Base-by-base conservation (phyloP, 1,284 basidiomycete genomes). In the Calocybe gambosa region DNA sequence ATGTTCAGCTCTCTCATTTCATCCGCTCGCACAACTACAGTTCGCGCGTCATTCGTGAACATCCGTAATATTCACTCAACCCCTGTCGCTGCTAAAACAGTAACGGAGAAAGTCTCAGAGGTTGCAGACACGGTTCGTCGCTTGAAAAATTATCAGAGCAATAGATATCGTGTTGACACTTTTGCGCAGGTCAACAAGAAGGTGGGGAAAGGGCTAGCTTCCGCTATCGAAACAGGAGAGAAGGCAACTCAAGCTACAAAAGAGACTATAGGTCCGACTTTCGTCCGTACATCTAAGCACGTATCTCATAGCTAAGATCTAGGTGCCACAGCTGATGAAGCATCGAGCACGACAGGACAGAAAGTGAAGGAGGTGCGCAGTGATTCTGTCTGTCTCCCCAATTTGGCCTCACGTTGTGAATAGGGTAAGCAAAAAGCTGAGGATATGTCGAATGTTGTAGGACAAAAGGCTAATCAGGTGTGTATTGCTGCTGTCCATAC, bases 151-250 rank as follows among this genome's bases (percentile, higher is more conserved):
- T 31, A 13, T n/a, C 12, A 12, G 13, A 1, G 8, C 4, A 21
- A 5, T 31, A 23, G 13, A 2, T 13, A n/a, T 5, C 10, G 5
- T 23, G 1, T 44, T n/a, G 15, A 39, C 13, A 34, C 13, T 18
- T 12, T 16, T 2, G 8, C 7, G 31, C 19, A 85, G 81, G 71
- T 83, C 0, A 85, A 82, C 61, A 78, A 75, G 62, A 73, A 71
- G 20, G 68, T 83, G 7, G 82, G 82, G 1, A 61, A 74, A 51
- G 73, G 73, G 1, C 63, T 86, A 7, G 83, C 82, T 12, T 73
- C 70, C 6, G 81, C 80, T 0, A 77, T 86, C 49, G 82, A 82
- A 50, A 77, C 69, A 12, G 81, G 80, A 7, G 78, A 86, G 60
- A 58, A 77, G 47, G 76, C 71, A 9, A 72, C 79, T 0, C 62